Evolutionary conservation across 179 eudicot species (phyloP), one percentile per base, ranked within the genome.

Genomic region (Vitellaria paradoxa): DNA sequence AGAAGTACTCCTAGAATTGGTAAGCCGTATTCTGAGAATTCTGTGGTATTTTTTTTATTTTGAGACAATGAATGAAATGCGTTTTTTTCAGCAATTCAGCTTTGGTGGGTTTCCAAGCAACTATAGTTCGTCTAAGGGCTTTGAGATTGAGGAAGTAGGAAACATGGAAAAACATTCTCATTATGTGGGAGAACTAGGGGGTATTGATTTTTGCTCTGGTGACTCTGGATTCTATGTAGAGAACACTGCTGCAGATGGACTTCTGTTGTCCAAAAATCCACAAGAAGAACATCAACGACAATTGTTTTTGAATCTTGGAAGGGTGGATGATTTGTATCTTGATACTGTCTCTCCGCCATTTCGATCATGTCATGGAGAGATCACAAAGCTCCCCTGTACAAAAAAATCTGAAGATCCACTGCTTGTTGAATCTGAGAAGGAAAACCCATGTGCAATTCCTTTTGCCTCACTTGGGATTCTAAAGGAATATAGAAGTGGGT

Each of bases 381-480:
- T 69, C 17, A 15, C 21, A 14, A 40, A 78, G 63, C 24, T 69
- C 13, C 62, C 45, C 17, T 40, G 45, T 56, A 17, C 45, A 11
- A 24, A 30, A 11, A 24, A 30, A 30, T 30, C 77, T 11, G 63
- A 74, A 11, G 46, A 74, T n/a, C 52, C 73, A 0, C 56, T 69
- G 53, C 62, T 26, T 5, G 59, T 52, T 55, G 55, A 76, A 60
- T 18, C 73, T 1, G 14, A 47, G 15, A 57, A 56, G 40, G 64
- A 73, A 47, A 57, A 59, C 23, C 50, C 72, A 60, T 8, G 6
- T 23, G 9, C 70, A 30, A 26, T 64, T 59, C 71, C 76, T 70
- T 24, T 68, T 2, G 75, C 76, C 17, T 79, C 87, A 17, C 68
- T 85, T 50, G 56, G 79, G 37, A 80, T 85, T 37, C 65, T 82